phyloP scores from a whole-genome alignment of 1,284 basidiomycete species.

The Phellopilus nigrolimitatus region DNA sequence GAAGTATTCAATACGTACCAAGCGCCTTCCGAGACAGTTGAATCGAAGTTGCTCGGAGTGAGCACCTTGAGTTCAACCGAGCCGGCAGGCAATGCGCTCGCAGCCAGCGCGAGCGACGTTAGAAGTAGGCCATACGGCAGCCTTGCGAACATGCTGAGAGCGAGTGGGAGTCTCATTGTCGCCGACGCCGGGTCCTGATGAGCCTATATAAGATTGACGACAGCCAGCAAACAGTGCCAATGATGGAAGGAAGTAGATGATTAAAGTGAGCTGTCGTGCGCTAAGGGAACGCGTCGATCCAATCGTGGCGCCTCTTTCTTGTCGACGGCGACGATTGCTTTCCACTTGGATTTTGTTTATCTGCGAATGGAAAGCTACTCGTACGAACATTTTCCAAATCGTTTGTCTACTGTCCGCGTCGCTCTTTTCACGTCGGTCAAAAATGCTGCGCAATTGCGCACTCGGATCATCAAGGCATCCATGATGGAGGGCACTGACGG shows the following conservation, averaged over 20 bases:
- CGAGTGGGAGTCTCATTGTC: constrained; percentile 5
- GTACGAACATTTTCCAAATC: constrained; percentile 47
- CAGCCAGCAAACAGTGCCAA: constrained; percentile 3
- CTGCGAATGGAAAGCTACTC: constrained; percentile 46
- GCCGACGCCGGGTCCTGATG: neutral
- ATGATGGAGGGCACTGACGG: constrained; percentile 55
- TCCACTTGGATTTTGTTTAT: neutral
- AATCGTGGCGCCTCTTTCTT: neutral
- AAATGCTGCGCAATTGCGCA: constrained; percentile 58
- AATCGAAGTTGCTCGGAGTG: constrained; percentile 62
- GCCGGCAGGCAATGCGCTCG: constrained; percentile 36
- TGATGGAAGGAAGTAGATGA: constrained; percentile 1
- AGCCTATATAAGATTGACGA: neutral
- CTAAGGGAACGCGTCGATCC: neutral
- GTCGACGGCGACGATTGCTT: neutral
- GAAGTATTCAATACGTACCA: constrained; percentile 43
- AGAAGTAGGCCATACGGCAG: constrained; percentile 27
- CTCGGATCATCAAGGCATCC: constrained; percentile 67
- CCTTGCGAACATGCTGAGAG: constrained; percentile 6
- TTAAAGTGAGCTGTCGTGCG: neutral
- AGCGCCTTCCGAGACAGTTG: constrained; percentile 53
- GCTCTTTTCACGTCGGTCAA: constrained; percentile 65
- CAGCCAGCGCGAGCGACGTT: constrained; percentile 32
- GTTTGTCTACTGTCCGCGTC: constrained; percentile 47
- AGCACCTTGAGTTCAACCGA: constrained; percentile 37